Conservation (phyloP, 345 rosid genomes). For the Punica granatum region DNA sequence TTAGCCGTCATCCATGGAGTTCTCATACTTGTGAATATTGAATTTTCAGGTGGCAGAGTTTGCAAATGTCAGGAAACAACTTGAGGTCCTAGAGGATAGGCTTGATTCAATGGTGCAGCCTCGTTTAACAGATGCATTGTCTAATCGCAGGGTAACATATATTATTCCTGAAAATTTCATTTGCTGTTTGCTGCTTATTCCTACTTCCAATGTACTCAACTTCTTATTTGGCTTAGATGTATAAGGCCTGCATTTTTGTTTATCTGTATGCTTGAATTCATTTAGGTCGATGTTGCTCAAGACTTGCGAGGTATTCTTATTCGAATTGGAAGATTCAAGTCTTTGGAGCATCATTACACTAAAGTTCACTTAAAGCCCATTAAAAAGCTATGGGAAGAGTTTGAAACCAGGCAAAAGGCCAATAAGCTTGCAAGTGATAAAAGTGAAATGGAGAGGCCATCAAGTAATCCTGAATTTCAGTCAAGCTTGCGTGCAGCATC, state of each 20-base stretch:
- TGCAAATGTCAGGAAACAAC: constrained; percentile 93
- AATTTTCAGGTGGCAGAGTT: constrained; percentile 85
- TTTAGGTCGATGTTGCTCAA: constrained; percentile 80
- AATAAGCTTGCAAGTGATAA: constrained; percentile 52
- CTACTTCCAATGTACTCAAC: not conserved
- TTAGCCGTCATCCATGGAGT: not conserved
- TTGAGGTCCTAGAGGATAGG: constrained; percentile 90
- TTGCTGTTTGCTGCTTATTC: constrained; percentile 2
- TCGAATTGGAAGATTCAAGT: constrained; percentile 90
- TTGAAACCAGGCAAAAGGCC: constrained; percentile 55
- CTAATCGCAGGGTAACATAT: constrained; percentile 68
- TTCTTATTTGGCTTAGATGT: constrained; percentile 3
- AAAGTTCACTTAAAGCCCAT: constrained; percentile 81
- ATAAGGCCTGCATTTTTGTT: not conserved
- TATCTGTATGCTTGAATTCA: constrained; percentile 2
- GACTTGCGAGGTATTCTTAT: constrained; percentile 92
- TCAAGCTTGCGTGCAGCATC: constrained; percentile 32
- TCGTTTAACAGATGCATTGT: constrained; percentile 85
- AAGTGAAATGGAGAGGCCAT: constrained; percentile 47
- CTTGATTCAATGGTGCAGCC: constrained; percentile 96
- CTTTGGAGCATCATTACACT: constrained; percentile 80
- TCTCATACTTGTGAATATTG: not conserved
- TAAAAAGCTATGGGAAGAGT: constrained; percentile 92
- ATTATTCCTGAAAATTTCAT: not conserved
- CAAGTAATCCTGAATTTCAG: constrained; percentile 40